Percentiles rank a stretch among this genome's conserved stretches.
These are phyloP conservation scores for Lactarius pseudohatsudake DNA, from an alignment of 768 basidiomycete species.

Conservation along the genomic window DNA sequence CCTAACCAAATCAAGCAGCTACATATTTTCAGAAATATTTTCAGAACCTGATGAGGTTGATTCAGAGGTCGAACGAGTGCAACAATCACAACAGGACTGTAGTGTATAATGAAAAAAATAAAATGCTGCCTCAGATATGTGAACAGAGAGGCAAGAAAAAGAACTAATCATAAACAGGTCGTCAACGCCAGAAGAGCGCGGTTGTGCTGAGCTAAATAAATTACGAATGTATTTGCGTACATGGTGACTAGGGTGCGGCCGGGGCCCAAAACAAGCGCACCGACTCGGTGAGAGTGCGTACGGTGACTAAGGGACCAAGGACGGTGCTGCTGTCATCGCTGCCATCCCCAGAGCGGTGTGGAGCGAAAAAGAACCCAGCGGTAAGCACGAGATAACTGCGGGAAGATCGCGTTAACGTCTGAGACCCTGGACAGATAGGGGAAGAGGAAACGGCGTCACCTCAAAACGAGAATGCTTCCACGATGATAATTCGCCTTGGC, in stretches of 20 bases:
- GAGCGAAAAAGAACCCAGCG: slow-evolving; percentile 92
- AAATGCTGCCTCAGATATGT: not conserved
- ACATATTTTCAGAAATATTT: not conserved
- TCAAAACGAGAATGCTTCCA: slow-evolving; percentile 91
- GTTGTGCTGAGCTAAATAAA: slow-evolving; percentile 20
- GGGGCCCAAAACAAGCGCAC: slow-evolving; percentile 21
- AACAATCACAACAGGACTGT: slow-evolving; percentile 3
- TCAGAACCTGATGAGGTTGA: not conserved
- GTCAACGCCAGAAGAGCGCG: slow-evolving; percentile 1
- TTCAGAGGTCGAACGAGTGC: not conserved
- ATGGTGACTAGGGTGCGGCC: not conserved
- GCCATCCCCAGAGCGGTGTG: slow-evolving; percentile 37
- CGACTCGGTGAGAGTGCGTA: slow-evolving; percentile 24
- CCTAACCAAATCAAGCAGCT: not conserved
- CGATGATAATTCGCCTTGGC: slow-evolving; percentile 98
- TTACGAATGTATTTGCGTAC: not conserved
- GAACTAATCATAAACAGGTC: slow-evolving; percentile 11
- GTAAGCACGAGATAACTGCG: slow-evolving; percentile 85
- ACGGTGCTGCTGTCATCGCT: slow-evolving; percentile 10
- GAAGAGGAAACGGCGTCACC: slow-evolving; percentile 45
- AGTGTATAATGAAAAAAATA: not conserved
- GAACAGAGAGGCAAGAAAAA: not conserved
- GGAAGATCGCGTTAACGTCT: not conserved
- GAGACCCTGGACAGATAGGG: too few species aligned
- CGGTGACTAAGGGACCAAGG: slow-evolving; percentile 11